Conservation (phyloP, 2,329 filamentous ascomycete species). For the Fusarium citri region DNA sequence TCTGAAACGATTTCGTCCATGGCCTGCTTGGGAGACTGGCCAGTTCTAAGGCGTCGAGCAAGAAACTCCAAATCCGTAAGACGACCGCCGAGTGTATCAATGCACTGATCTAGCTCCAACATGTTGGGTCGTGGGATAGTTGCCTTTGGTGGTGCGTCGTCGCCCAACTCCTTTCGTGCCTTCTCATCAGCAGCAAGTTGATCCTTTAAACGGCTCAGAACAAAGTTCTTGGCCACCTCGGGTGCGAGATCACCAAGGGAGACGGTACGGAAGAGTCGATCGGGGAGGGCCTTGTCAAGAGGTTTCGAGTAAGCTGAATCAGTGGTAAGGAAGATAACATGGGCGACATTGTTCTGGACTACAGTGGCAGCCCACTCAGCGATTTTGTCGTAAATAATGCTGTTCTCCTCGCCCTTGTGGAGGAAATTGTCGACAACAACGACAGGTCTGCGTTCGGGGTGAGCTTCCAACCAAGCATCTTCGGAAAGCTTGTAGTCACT, state of each 20-base stretch:
- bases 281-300: conserved; percentile 86
- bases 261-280: conserved; percentile 89
- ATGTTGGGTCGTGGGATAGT: conserved; percentile 60
- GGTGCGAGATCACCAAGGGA: conserved; percentile 87
- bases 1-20: conserved; percentile 91
- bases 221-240: conserved; percentile 87
- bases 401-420: conserved; percentile 75
- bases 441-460: conserved; percentile 84
- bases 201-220: conserved; percentile 81
- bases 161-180: conserved; percentile 39
- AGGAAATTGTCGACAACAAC: conserved; percentile 94
- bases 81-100: conserved; percentile 85
- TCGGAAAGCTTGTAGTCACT: conserved; percentile 78
- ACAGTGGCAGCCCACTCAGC: conserved; percentile 91
- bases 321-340: conserved; percentile 93
- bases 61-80: conserved; percentile 97
- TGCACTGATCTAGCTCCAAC: conserved; percentile 81
- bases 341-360: conserved; percentile 88
- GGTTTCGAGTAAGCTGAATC: conserved; percentile 91
- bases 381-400: conserved; percentile 80
- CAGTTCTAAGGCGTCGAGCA: conserved; percentile 87
- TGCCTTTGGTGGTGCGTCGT: conserved; percentile 41
- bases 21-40: conserved; percentile 83
- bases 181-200: conserved; percentile 48
- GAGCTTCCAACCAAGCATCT: conserved; percentile 89